Conservation (phyloP, 306 rosid genomes). For the Medicago ruthenica region DNA sequence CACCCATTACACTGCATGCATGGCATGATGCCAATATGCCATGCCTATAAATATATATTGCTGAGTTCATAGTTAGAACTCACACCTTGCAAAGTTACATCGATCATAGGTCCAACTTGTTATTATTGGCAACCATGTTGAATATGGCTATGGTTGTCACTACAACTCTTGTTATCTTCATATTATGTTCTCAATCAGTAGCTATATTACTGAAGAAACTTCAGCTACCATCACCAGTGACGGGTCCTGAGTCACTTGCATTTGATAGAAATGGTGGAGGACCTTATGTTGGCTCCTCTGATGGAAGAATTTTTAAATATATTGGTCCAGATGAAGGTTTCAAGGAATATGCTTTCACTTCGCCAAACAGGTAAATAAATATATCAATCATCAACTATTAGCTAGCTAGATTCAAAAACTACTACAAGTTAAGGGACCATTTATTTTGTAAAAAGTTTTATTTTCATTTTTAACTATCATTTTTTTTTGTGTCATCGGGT, state of each 20-base stretch:
- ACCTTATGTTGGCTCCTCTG: constrained; percentile 50
- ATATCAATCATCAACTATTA: too few species aligned
- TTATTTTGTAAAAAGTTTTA: too few species aligned
- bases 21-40: background rate
- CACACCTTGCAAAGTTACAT: background rate
- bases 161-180: constrained; percentile 20
- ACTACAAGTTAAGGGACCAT: too few species aligned
- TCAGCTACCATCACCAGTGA: constrained; percentile 41
- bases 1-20: background rate
- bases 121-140: constrained; percentile 10
- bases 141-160: background rate
- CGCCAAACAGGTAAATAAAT: constrained; percentile 47
- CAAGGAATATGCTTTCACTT: constrained; percentile 44
- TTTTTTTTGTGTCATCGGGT: too few species aligned
- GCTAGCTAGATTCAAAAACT: too few species aligned
- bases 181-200: constrained; percentile 29
- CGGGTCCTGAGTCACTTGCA: constrained; percentile 51
- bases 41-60: background rate
- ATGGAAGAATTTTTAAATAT: constrained; percentile 51
- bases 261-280: constrained; percentile 47
- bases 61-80: background rate
- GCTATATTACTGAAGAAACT: constrained; percentile 30
- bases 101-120: background rate
- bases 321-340: constrained; percentile 4
- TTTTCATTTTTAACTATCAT: too few species aligned